Percentiles rank a stretch among this genome's conserved stretches.
Conservation (phyloP, 352 stramenopile genomes). For the Pythium aquatile region DNA sequence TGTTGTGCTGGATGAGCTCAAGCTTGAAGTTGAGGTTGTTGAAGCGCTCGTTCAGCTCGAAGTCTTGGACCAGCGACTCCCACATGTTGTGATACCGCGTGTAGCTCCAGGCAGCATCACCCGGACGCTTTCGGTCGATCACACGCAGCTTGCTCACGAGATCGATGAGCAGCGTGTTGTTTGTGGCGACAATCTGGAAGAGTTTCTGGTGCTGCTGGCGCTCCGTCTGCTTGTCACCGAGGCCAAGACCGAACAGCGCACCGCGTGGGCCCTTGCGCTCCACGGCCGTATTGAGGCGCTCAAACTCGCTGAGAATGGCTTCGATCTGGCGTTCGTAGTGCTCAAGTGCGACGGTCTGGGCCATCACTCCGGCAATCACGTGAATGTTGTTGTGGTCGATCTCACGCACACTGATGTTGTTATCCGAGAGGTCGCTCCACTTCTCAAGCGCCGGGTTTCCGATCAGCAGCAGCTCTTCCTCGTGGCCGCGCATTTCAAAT, state of each 20-base stretch:
- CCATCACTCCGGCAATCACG: slow-evolving; percentile 95
- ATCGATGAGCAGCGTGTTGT: slow-evolving; percentile 96
- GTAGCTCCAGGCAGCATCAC: slow-evolving; percentile 94
- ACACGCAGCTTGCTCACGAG: slow-evolving; percentile 96
- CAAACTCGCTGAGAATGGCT: slow-evolving; percentile 93
- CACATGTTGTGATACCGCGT: slow-evolving; percentile 93
- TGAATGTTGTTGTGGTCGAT: slow-evolving; percentile 86
- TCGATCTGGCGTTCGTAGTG: slow-evolving; percentile 96
- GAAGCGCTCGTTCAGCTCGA: slow-evolving; percentile 94
- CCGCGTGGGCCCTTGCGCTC: slow-evolving; percentile 73
- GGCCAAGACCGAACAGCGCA: slow-evolving; percentile 58
- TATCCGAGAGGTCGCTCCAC: slow-evolving; percentile 82
- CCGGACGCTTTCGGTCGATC: slow-evolving; percentile 91
- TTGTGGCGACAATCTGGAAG: slow-evolving; percentile 92
- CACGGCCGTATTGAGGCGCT: slow-evolving; percentile 90
- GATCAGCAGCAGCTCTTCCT: slow-evolving; percentile 76
- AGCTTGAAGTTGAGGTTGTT: slow-evolving; percentile 98
- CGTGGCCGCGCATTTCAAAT: slow-evolving; percentile 76
- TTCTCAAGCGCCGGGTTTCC: slow-evolving; percentile 64
- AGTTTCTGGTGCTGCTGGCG: slow-evolving; percentile 76
- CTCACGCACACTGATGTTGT: slow-evolving; percentile 78
- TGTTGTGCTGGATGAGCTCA: slow-evolving; percentile 97
- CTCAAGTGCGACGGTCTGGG: slow-evolving; percentile 94
- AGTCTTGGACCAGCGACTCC: slow-evolving; percentile 88
- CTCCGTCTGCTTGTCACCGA: slow-evolving; percentile 54